Evolutionary conservation across 2,329 filamentous ascomycete genomes (phyloP).

Genomic region (Madurella fahalii): DNA sequence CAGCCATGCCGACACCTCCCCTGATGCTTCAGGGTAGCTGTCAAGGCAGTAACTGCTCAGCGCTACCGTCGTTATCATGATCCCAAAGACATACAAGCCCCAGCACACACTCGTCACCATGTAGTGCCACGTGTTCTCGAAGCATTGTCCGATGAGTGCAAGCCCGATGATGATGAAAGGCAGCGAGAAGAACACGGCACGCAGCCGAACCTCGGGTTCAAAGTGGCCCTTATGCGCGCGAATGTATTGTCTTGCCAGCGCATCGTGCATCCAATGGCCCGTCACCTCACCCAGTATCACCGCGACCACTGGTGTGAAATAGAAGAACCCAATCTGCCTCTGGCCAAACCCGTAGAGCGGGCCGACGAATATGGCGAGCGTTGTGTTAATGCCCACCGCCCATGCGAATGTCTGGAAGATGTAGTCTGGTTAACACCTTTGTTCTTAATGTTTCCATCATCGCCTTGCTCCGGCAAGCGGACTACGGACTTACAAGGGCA

Average conservation of each 20-base stretch:
- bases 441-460: not conserved
- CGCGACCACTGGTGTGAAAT: conserved; percentile 55
- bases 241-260: conserved; percentile 43
- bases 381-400: conserved; percentile 55
- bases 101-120: conserved; percentile 47
- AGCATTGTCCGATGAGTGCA: conserved; percentile 48
- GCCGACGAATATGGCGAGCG: conserved; percentile 48
- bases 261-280: conserved; percentile 56
- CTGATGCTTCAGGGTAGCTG: conserved; percentile 51
- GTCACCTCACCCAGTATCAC: conserved; percentile 49
- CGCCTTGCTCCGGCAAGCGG: not conserved
- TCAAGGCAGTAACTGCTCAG: conserved; percentile 51
- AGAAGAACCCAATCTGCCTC: conserved; percentile 51
- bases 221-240: conserved; percentile 46
- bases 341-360: conserved; percentile 48
- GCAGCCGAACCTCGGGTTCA: conserved; percentile 53
- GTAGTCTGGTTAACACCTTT: not conserved
- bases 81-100: conserved; percentile 53
- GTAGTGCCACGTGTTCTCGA: conserved; percentile 49
- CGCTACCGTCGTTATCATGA: conserved; percentile 52
- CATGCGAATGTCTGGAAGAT: conserved; percentile 42
- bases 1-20: conserved; percentile 50
- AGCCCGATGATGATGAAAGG: conserved; percentile 48
- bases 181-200: conserved; percentile 43
- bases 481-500: conserved; percentile 29